These are phyloP conservation scores for Cubamyces sp. DNA, from an alignment of 768 basidiomycete genomes.

Conservation along the genomic window DNA sequence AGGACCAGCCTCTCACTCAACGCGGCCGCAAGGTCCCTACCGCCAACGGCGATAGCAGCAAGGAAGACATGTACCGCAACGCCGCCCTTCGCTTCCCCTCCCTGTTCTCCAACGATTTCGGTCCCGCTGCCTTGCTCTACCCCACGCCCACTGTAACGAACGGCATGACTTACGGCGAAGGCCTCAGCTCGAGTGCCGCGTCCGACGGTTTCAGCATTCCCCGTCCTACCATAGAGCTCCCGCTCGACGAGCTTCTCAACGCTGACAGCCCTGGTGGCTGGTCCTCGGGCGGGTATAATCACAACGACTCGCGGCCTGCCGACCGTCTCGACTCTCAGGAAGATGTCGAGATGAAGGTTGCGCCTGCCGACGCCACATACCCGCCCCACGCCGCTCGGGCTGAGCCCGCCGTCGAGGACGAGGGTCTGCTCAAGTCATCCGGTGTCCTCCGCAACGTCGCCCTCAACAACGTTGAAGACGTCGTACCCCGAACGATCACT, in stretches of 20 bases:
- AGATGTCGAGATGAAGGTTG: slow-evolving; percentile 39
- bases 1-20: slow-evolving; percentile 44
- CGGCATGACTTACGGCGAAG: slow-evolving; percentile 79
- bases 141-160: slow-evolving; percentile 69
- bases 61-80: slow-evolving; percentile 31
- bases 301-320: slow-evolving; percentile 23
- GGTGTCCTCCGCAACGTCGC: slow-evolving; percentile 37
- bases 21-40: slow-evolving; percentile 37
- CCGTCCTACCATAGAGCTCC: slow-evolving; percentile 84
- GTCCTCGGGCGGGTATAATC: slow-evolving; percentile 27
- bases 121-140: slow-evolving; percentile 74
- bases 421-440: slow-evolving; percentile 38
- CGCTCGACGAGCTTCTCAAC: slow-evolving; percentile 80
- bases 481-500: slow-evolving; percentile 54
- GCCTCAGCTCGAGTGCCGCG: slow-evolving; percentile 41
- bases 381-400: slow-evolving; percentile 28
- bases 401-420: slow-evolving; percentile 31
- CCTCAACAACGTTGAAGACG: slow-evolving; percentile 46
- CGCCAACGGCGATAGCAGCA: slow-evolving; percentile 24
- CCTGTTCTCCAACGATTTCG: slow-evolving; percentile 75
- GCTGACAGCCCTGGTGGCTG: slow-evolving; percentile 43
- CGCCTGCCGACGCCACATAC: slow-evolving; percentile 28
- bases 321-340: slow-evolving; percentile 30
- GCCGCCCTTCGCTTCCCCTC: slow-evolving; percentile 69
- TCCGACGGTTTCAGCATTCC: slow-evolving; percentile 62